Base-by-base conservation (phyloP, 208 protist species). In the Leishmania tropica region DNA sequence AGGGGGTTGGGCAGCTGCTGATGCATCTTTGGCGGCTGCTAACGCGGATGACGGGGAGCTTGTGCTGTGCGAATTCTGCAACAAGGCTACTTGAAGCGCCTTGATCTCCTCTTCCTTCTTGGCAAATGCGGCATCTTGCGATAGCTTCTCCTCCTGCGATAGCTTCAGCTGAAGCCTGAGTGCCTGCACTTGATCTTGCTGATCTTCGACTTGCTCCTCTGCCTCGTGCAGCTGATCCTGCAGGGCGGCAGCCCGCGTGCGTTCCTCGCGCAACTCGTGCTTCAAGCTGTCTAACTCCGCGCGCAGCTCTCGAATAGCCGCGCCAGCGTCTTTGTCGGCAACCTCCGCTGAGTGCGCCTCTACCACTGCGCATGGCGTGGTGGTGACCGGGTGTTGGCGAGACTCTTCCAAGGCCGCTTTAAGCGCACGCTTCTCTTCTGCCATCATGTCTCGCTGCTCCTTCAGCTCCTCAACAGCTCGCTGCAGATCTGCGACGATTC, bases 51-150 rank as follows among this genome's bases (percentile, higher is more conserved):
- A 37, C 10, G 47, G 73, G 5, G 53, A 21, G 8, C 42, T n/a
- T 54, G 71, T 1, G 51, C 48, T 42, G 71, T 42, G 15, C 21
- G 81, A 48, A 40, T 83, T 70, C 5, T 86, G 70, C 1, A 82
- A 60, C 1, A 86, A 53, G 8, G 86, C 82, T 31, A 82, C 77
- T 80, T 88, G 88, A 58, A 91, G 71, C 1, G 88, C 67, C 35
- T 85, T 85, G 40, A 91, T 85, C 71, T 91, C 88, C 76, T 82
- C 77, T 64, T 85, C 76, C 73, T 87, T 89, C 58, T 84, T 85
- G 31, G 77, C 72, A 53, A 81, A 85, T 4, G 77, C 73, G 15
- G 78, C 78, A 42, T 85, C 82, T 35, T 72, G 83, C 8, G 76
- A 81, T 11, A 87, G n/a, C 68, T 87, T 83, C 70, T 91, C 80